Base-by-base conservation (phyloP, 345 rosid genomes). In the Stellera chamaejasme region DNA sequence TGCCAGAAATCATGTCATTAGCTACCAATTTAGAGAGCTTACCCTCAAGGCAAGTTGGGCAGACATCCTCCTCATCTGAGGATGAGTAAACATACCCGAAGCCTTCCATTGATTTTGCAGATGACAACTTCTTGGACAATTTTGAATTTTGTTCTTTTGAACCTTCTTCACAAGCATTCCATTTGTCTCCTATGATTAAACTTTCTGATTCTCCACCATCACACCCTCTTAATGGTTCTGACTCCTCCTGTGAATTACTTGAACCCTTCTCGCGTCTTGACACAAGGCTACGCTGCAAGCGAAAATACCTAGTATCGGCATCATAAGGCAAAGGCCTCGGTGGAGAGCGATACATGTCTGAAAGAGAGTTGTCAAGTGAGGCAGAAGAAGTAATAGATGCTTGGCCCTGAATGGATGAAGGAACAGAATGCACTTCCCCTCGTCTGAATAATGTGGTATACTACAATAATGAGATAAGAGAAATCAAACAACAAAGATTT, bases 41-140 rank as follows among this genome's bases (percentile, higher is more conserved):
- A 93, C 97, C 99, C 71, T 93, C 99, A 63, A 89, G 99, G 73
- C 99, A 93, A 11, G 99, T 93, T 50, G 97, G 99, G 58, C 99
- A 93, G 61, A 82, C 76, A 71, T 93, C 99, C 73, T 93, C 99
- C 11, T 93, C 97, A 56, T 89, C 97, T 43, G 90, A 63, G 10
- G 75, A 58, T 27, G 77, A 48, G 76, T 80, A 83, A 56, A 82
- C 10, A 42, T 71, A 65, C 39, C 77, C 88, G 60, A 65, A 55
- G 60, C 82, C 72, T 53, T 69, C 54, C 12, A 66, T 51, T 41
- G 74, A 56, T 70, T 78, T 84, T 54, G 81, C 70, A 5, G 72
- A 71, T 12, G 79, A 77, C 48, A 77, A 69, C 58, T 74, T 88
- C 39, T 75, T 59, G 13, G 77, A 64, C 50, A 83, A 81, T 74